A percentile compares a stretch with the other conserved stretches of the same genome.
Conservation (phyloP, 2,329 filamentous ascomycete genomes). For the Drechslerella dactyloides region DNA sequence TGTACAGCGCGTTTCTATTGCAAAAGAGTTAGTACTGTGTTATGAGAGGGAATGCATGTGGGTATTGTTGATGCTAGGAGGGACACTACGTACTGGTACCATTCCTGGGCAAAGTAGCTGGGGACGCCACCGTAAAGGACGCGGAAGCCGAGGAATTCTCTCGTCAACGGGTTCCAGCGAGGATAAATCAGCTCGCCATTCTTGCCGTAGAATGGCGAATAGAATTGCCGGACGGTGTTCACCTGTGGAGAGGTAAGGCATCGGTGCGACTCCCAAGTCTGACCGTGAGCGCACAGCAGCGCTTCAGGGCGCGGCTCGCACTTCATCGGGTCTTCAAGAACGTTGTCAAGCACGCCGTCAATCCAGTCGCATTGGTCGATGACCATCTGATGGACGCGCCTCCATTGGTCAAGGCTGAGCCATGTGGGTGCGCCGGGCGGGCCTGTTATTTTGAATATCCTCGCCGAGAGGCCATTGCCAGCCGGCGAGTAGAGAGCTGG, state of each 20-base stretch:
- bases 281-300: conserved; percentile 55
- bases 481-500: conserved; percentile 60
- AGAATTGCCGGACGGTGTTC: conserved; percentile 55
- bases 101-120: conserved; percentile 18
- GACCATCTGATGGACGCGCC: conserved; percentile 57
- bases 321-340: conserved; percentile 58
- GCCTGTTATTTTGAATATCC: conserved; percentile 55
- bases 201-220: conserved; percentile 56
- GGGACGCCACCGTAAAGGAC: conserved; percentile 21
- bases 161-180: conserved; percentile 35
- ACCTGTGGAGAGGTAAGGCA: conserved; percentile 57
- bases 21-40: not conserved
- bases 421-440: conserved; percentile 12
- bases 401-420: conserved; percentile 56
- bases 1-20: conserved; percentile 59
- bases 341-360: conserved; percentile 62
- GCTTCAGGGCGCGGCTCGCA: conserved; percentile 57
- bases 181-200: conserved; percentile 56
- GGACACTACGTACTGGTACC: conserved; percentile 27
- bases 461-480: conserved; percentile 52
- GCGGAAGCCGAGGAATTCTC: conserved; percentile 29
- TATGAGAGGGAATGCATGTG: not conserved
- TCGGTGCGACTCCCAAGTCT: conserved; percentile 26
- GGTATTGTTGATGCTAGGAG: not conserved
- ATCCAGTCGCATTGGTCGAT: conserved; percentile 63